Evolutionary conservation across 805 yeast species (phyloP).

Genomic region (Lipomyces yamadae): DNA sequence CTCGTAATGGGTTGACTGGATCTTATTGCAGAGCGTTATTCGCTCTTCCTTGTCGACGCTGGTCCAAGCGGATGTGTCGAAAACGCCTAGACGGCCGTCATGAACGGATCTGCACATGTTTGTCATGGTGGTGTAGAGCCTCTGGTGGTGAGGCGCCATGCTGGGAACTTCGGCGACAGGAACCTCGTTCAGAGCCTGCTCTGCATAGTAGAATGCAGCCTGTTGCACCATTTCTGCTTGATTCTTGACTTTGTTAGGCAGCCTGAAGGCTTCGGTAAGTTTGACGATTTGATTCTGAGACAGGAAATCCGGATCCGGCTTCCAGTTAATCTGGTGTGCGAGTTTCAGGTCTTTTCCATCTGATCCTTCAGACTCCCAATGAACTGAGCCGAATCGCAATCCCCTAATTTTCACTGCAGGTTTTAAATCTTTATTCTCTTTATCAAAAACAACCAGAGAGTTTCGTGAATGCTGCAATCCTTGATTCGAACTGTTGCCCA

Average conservation of each 20-base stretch:
- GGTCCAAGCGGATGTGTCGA: not conserved
- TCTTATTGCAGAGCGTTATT: not conserved
- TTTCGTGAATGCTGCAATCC: not conserved
- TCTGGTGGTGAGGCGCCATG: not conserved
- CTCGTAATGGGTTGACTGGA: conserved; percentile 1
- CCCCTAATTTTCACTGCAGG: not conserved
- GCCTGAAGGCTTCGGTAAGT: not conserved
- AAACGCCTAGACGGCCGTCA: not conserved
- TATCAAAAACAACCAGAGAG: not conserved
- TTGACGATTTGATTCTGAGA: not conserved
- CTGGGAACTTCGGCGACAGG: not conserved
- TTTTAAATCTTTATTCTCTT: not conserved
- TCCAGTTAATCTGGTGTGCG: not conserved
- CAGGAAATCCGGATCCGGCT: not conserved
- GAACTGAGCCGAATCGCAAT: not conserved
- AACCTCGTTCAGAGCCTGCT: conserved; percentile 1
- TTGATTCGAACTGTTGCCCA: not conserved
- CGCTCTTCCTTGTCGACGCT: not conserved
- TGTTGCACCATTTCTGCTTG: not conserved
- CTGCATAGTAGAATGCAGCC: not conserved
- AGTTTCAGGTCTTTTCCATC: not conserved
- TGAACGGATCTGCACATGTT: not conserved
- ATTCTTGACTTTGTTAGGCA: not conserved
- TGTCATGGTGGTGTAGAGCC: not conserved
- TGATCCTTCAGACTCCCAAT: not conserved